A percentile compares a stretch with the other conserved stretches of the same genome.
These are phyloP conservation scores for Ophiostoma sp. DNA, from an alignment of 2,329 filamentous ascomycete genomes.

Conservation along the genomic window DNA sequence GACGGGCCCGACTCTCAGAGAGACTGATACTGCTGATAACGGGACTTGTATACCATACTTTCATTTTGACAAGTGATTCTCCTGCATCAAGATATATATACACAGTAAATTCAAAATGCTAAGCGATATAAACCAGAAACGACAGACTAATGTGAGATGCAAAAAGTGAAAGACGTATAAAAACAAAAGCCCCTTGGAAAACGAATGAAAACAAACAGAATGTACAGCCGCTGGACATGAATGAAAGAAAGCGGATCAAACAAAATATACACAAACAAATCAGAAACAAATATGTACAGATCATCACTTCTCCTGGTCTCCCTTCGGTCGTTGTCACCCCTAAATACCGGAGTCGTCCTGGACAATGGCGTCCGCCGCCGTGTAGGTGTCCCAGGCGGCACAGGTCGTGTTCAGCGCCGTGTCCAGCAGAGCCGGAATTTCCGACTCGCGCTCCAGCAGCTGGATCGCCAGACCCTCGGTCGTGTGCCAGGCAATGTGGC, in stretches of 20 bases:
- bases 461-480: constrained; percentile 51
- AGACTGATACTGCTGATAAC: too few relatives aligned
- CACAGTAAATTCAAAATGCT: too few relatives aligned
- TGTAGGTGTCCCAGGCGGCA: constrained; percentile 22
- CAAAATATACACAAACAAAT: neutral
- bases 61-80: too few relatives aligned
- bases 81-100: too few relatives aligned
- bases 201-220: neutral
- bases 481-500: constrained; percentile 55
- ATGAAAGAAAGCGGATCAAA: neutral
- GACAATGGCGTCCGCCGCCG: neutral
- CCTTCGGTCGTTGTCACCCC: neutral
- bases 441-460: constrained; percentile 44
- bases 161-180: neutral
- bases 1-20: too few relatives aligned
- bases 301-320: neutral
- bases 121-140: neutral
- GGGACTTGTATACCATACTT: too few relatives aligned
- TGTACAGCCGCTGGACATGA: neutral
- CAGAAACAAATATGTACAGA: neutral
- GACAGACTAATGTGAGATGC: neutral
- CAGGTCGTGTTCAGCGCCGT: constrained; percentile 29
- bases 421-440: constrained; percentile 20
- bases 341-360: constrained; percentile 26
- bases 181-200: neutral